Base-by-base conservation (phyloP, 177 flowering plant species). In the Tripterygium wilfordii region DNA sequence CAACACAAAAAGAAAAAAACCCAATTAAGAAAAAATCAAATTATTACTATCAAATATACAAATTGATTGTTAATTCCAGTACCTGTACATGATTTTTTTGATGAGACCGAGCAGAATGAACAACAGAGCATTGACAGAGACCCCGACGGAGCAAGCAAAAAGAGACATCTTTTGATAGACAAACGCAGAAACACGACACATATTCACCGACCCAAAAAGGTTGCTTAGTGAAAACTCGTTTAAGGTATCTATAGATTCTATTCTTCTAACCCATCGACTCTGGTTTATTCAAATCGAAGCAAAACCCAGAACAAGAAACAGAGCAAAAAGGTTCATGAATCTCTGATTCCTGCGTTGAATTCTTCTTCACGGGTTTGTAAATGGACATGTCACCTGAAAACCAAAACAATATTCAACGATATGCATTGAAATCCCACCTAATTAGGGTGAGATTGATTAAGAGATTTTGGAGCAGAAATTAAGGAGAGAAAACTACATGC, bases 341-440 rank as follows among this genome's bases (percentile, higher is more conserved):
- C 54, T 20, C 53, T 63, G 55, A 66, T 71, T 43, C 20, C 54
- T 0, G 3, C 55, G 14, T 66, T 65, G 63, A 69, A 70, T 19
- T 13, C 31, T 57, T 30, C 2, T 4, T 13, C 53, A 5, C 10
- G 25, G 40, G 26, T n/a, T 7, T 6, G 8, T 30, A 42, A 69
- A 52, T 33, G 38, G 77, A 72, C 75, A 20, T 10, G 7, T 10
- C 62, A 75, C 60, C 77, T 30, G 65, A 58, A 54, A 24, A 42
- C 3, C 23, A 24, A 23, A 42, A 23, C 29, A 23, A 42, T 2
- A 12, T n/a, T n/a, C n/a, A n/a, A 12, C 14, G 14, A 8, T 20
- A 20, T 22, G 44, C 44, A 20, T 36, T 40, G 69, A 74, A 60
- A 55, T 53, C 42, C 32, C 59, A 74, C 70, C 78, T 61, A 67